Evolutionary conservation across 2,329 filamentous ascomycete genomes (phyloP).

Genomic region (Colletotrichum simmondsii): DNA sequence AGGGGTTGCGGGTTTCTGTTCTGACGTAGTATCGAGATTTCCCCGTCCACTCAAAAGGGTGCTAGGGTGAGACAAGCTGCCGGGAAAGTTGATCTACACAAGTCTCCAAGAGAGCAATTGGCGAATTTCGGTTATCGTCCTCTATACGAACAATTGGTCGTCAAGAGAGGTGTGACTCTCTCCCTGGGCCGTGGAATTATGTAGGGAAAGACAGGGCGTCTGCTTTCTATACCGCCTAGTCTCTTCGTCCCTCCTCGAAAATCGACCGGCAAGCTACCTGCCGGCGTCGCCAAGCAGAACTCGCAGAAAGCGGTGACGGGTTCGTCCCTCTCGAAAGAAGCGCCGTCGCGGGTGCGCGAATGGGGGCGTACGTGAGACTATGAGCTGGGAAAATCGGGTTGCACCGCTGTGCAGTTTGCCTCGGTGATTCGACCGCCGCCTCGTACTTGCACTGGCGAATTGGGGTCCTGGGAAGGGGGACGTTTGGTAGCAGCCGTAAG

Average conservation of each 20-base stretch:
- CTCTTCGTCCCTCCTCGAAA: background rate
- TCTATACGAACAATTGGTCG: background rate
- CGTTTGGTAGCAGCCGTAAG: background rate
- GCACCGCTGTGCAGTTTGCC: conserved; percentile 10
- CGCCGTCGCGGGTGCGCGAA: conserved; percentile 9
- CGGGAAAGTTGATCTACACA: background rate
- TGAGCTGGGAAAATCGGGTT: conserved; percentile 8
- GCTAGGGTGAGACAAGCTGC: conserved; percentile 13
- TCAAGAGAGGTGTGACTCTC: background rate
- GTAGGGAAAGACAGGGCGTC: background rate
- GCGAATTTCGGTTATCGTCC: background rate
- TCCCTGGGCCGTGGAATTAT: background rate
- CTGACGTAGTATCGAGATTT: conserved; percentile 28
- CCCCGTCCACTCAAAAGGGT: conserved; percentile 11
- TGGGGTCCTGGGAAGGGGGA: background rate
- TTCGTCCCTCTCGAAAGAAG: background rate
- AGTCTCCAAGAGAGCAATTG: conserved; percentile 6
- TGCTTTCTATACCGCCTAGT: background rate
- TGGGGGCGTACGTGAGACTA: background rate
- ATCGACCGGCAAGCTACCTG: background rate
- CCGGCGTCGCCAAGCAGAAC: background rate
- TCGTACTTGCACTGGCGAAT: conserved; percentile 17
- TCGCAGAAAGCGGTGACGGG: conserved; percentile 19
- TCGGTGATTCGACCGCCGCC: conserved; percentile 17
- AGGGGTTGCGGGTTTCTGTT: conserved; percentile 20